These are phyloP conservation scores for Erigeron philadelphicus DNA, from an alignment of 140 eudicot species.

Conservation along the genomic window DNA sequence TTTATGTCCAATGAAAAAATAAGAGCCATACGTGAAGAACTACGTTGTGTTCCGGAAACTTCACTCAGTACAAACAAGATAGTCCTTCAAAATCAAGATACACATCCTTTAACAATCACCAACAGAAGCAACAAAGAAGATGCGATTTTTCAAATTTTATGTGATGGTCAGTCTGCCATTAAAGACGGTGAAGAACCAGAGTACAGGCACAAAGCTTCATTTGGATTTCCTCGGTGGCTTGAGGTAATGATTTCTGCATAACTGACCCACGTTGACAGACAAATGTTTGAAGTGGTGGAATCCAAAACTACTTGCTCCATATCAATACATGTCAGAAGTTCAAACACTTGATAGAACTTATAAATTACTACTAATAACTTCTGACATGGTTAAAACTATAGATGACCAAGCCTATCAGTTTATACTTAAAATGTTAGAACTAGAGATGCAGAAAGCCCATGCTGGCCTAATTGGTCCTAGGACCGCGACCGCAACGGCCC, in stretches of 20 bases:
- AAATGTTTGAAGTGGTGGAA: background rate
- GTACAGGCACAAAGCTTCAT: slow-evolving; percentile 54
- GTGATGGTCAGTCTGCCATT: slow-evolving; percentile 58
- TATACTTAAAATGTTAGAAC: background rate
- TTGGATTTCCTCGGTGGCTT: slow-evolving; percentile 86
- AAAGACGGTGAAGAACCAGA: slow-evolving; percentile 54
- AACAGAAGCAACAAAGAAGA: slow-evolving; percentile 53
- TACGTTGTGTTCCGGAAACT: slow-evolving; percentile 57
- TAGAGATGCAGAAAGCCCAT: background rate
- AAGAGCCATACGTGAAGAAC: slow-evolving; percentile 45
- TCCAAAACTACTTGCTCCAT: background rate
- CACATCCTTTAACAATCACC: slow-evolving; percentile 38
- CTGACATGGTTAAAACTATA: background rate
- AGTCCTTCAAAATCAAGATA: slow-evolving; percentile 65
- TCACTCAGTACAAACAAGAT: slow-evolving; percentile 43
- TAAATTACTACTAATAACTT: background rate
- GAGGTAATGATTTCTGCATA: slow-evolving; percentile 46
- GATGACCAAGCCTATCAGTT: background rate
- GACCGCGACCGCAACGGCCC: too few species aligned
- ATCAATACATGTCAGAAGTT: background rate
- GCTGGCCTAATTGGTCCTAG: too few species aligned
- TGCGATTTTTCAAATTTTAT: slow-evolving; percentile 51
- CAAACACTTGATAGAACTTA: background rate
- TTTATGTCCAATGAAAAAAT: slow-evolving; percentile 43
- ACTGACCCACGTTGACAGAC: background rate